Evolutionary conservation across 495 filamentous ascomycete species (phyloP), one percentile per base, ranked within the genome.

Genomic region (Daldinia loculata): DNA sequence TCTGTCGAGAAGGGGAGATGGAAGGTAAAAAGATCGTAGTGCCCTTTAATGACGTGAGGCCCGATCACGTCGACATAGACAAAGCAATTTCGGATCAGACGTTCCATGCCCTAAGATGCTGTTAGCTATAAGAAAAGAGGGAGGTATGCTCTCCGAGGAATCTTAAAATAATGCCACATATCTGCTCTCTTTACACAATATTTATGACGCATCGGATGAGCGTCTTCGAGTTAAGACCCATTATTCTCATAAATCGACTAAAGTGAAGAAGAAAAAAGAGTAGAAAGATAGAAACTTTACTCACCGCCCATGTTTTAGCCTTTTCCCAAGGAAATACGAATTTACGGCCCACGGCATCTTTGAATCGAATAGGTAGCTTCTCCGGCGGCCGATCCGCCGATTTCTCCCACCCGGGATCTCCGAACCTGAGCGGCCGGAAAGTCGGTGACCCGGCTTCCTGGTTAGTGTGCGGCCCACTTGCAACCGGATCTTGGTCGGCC

Each of bases 301-400:
- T 77, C 76, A 89, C 87, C 79, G 82, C 82, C 89, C 89, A 91
- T 4, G 84, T 89, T 69, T 86, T 85, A 69, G 86, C 90, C n/a
- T 89, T 76, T 68, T 90, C 83, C 76, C 84, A 91, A 5, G 89
- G 89, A 66, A 90, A 90, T 63, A 82, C 80, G 74, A 87, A 90
- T 65, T 90, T 89, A 30, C 89, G 77, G 9, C 87, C 87, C 39
- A 91, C 86, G 11, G 89, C 89, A 74, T 91, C 89, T 60, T 88
- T 89, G 75, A 91, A 90, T 70, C 86, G 86, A 74, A 91, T 84
- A 5, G 86, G 85, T 59, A 86, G 79, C 73, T 87, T 85, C 62
- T 66, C 64, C 24, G 76, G 76, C 22, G 71, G 69, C 34, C 76
- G 56, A 27, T 70, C 76, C 5, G 72, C 61, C 7, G 71, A 75